Evolutionary conservation across 2,329 filamentous ascomycete genomes (phyloP), one percentile per base, ranked within the genome.

Genomic region (Fusarium sp.): DNA sequence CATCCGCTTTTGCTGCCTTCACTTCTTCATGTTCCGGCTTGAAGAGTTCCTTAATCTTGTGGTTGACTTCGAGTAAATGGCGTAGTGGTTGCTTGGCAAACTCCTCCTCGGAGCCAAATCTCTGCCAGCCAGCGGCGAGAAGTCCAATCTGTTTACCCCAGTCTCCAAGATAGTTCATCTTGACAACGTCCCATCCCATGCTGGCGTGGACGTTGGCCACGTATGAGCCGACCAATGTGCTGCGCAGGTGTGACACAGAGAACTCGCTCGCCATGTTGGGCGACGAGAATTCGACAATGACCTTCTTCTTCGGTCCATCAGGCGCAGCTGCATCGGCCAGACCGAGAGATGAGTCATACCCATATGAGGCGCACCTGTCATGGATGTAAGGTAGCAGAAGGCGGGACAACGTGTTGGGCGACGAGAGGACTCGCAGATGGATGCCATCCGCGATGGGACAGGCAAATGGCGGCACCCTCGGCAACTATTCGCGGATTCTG

Each of bases 221-320:
- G 78, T 92, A 93, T 2, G 90, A 88, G 35, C 92, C 92, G 52
- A 94, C 90, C 66, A 94, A 90, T 37, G 92, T 94, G 78, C 91
- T 93, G 74, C 92, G 85, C 75, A 94, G 84, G 83, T 94, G 92
- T 1, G 89, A 88, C 4, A 90, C 90, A 70, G 91, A 90, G 82
- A 94, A 94, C n/a, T 92, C 90, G 74, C 91, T 93, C 15, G 90
- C 92, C 70, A 94, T 93, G 75, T 94, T 94, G 1, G 93, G 93
- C 1, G 91, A 93, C 0, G 91, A 93, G 81, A 93, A 95, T 74
- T 95, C 93, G 62, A 95, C 87, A 32, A 95, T 85, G 17, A 91
- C 83, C 78, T 80, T 83, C 77, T 76, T 79, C 27, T 37, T 69
- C 0, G 22, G 45, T 0, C 74, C 63, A 4, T 78, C 74, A 0